These are phyloP conservation scores for Aspergillus versicolor DNA, from an alignment of 2,329 filamentous ascomycete genomes.

Conservation along the genomic window DNA sequence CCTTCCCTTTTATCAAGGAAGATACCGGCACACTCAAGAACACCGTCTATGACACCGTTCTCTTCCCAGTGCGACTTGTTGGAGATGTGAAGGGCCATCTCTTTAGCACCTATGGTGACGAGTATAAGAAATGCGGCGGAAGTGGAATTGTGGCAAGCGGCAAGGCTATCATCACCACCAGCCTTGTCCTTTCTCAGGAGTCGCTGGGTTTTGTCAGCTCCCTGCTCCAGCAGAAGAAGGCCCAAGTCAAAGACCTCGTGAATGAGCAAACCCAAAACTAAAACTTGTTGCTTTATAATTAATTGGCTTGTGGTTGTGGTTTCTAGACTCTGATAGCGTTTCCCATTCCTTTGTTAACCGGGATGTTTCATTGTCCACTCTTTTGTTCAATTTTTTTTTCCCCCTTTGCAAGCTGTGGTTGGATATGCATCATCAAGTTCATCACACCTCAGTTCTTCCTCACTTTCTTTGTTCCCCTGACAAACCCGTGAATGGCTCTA, in stretches of 20 bases:
- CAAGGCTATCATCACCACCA: constrained; percentile 69
- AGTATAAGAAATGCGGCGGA: constrained; percentile 50
- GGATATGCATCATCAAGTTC: neutral
- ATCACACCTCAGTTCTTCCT: neutral
- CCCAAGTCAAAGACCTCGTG: constrained; percentile 56
- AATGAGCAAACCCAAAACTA: constrained; percentile 49
- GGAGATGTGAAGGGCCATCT: constrained; percentile 54
- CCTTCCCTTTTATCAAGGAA: constrained; percentile 73
- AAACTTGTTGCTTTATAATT: constrained; percentile 10
- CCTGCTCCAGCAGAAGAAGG: constrained; percentile 62
- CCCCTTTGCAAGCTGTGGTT: constrained; percentile 5
- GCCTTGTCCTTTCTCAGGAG: constrained; percentile 66
- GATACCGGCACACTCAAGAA: constrained; percentile 68
- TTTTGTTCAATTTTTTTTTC: constrained; percentile 2
- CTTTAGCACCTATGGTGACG: constrained; percentile 42
- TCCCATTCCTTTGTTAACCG: constrained; percentile 5
- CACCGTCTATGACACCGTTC: constrained; percentile 61
- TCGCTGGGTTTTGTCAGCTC: constrained; percentile 61
- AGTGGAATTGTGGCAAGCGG: constrained; percentile 65
- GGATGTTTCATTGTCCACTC: neutral
- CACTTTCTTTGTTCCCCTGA: neutral
- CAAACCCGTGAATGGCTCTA: neutral
- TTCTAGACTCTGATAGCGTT: constrained; percentile 6
- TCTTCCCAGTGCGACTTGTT: constrained; percentile 63
- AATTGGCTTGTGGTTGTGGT: constrained; percentile 11